These are phyloP conservation scores for Leishmania braziliensis DNA, from an alignment of 208 protist genomes.

Conservation along the genomic window DNA sequence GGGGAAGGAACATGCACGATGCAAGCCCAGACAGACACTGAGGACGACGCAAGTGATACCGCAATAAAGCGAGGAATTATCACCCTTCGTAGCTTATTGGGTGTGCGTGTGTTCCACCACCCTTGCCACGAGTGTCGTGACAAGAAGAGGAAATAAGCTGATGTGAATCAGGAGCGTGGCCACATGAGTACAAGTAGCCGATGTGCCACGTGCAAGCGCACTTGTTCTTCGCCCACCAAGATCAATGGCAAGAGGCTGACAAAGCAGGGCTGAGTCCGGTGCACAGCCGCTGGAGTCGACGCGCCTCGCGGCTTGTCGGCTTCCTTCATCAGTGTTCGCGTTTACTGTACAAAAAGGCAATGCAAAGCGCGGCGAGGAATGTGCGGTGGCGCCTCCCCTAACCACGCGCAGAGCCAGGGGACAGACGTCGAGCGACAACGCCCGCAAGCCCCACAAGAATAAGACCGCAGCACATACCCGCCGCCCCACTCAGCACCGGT, in stretches of 20 bases:
- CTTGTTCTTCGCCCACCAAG: not conserved
- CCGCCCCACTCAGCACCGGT: conserved; percentile 19
- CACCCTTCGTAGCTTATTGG: not conserved
- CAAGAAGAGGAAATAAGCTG: not conserved
- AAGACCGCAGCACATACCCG: conserved; percentile 32
- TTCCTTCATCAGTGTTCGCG: not conserved
- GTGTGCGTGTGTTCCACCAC: not conserved
- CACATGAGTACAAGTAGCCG: not conserved
- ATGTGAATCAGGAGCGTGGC: not conserved
- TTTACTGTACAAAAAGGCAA: not conserved
- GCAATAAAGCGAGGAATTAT: not conserved
- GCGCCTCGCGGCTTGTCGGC: not conserved
- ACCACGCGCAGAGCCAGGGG: not conserved
- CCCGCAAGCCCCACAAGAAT: conserved; percentile 19
- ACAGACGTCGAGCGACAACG: conserved; percentile 17
- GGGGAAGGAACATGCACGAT: not conserved
- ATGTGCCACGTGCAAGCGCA: not conserved
- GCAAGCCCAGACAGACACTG: not conserved
- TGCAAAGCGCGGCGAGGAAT: not conserved
- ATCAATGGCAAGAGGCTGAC: not conserved
- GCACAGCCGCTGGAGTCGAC: not conserved
- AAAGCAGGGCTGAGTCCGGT: not conserved
- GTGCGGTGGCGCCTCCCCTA: not conserved
- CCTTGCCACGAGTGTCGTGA: not conserved
- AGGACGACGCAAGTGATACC: not conserved